Evolutionary conservation across 768 basidiomycete genomes (phyloP), one percentile per base, ranked within the genome.

Genomic region (Sporobolomyces phaffii): DNA sequence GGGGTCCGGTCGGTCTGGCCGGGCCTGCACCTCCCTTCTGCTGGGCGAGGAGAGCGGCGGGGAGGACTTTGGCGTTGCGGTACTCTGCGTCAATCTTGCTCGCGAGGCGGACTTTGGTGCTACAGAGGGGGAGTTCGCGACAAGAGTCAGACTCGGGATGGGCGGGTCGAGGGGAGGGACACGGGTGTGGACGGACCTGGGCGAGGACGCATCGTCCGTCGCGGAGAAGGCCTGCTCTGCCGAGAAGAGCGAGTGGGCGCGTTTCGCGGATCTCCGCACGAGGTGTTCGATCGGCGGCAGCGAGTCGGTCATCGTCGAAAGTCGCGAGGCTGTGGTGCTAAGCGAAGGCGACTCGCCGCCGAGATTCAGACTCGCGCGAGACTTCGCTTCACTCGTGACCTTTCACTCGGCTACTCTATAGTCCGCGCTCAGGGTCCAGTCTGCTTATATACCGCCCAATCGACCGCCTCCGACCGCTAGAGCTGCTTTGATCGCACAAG

Each of bases 81-180:
- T 92, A 99, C 79, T 98, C 94, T 75, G 90, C 86, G 38, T 86
- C 82, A 34, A 97, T 87, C 81, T 96, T 96, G 52, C 89, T 84
- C 4, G 90, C 82, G 40, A 96, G 77, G 40, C 86, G 84, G 51
- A 65, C 50, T 52, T 71, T 73, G 26, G 59, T 68, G 40, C 70
- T 71, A 59, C 22, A 4, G 0, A 6, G 10, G 47, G 28, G 9
- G 33, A n/a, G n/a, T n/a, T n/a, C n/a, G n/a, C n/a, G n/a, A n/a
- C n/a, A n/a, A n/a, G n/a, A n/a, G n/a, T n/a, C n/a, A n/a, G n/a
- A n/a, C n/a, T n/a, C n/a, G n/a, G n/a, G n/a, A 18, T 0, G 1
- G 20, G n/a, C 4, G 10, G 5, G 26, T 7, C 22, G 40, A 47
- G 62, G 43, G 24, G 0, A 11, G 17, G 14, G 45, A 4, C 40